These are phyloP conservation scores for Xylaria sp. DNA, from an alignment of 2,329 filamentous ascomycete genomes.

Conservation along the genomic window DNA sequence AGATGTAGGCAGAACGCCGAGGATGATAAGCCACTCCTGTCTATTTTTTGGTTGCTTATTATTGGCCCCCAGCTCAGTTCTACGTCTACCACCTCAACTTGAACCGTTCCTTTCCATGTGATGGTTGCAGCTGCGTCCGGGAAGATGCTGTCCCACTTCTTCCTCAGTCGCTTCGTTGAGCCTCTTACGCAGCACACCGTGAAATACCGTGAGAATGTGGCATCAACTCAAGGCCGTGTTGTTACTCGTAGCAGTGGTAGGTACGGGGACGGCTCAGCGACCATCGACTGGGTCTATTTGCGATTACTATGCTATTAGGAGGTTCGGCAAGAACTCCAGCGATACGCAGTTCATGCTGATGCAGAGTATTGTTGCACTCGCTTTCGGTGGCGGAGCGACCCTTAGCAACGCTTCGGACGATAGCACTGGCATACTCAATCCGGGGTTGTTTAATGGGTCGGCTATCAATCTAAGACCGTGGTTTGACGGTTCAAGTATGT, in stretches of 20 bases:
- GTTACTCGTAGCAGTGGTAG: conserved; percentile 1
- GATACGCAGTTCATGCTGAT: conserved; percentile 25
- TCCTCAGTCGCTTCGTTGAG: conserved; percentile 15
- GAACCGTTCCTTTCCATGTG: conserved; percentile 1
- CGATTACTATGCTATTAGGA: conserved; percentile 22
- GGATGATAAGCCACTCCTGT: conserved; percentile 1
- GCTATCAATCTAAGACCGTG: conserved; percentile 16
- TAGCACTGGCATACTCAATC: conserved; percentile 26
- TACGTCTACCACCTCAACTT: conserved; percentile 8
- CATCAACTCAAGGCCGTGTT: conserved; percentile 3
- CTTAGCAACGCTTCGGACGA: conserved; percentile 15
- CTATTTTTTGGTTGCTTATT: not conserved
- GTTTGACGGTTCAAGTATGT: conserved; percentile 31
- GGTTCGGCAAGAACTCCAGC: conserved; percentile 23
- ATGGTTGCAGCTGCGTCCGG: conserved; percentile 9
- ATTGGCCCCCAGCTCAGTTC: conserved; percentile 5
- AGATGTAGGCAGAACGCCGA: not conserved
- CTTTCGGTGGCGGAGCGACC: conserved; percentile 19
- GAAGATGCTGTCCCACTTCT: conserved; percentile 10
- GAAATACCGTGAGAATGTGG: conserved; percentile 20
- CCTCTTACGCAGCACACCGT: conserved; percentile 6
- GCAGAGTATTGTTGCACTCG: conserved; percentile 26
- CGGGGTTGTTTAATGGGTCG: conserved; percentile 10
- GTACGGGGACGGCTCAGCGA: conserved; percentile 18
- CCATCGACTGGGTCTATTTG: conserved; percentile 23